phyloP scores from a whole-genome alignment of 2,329 filamentous ascomycete species.

The Stagonosporopsis cucurbitacearum region DNA sequence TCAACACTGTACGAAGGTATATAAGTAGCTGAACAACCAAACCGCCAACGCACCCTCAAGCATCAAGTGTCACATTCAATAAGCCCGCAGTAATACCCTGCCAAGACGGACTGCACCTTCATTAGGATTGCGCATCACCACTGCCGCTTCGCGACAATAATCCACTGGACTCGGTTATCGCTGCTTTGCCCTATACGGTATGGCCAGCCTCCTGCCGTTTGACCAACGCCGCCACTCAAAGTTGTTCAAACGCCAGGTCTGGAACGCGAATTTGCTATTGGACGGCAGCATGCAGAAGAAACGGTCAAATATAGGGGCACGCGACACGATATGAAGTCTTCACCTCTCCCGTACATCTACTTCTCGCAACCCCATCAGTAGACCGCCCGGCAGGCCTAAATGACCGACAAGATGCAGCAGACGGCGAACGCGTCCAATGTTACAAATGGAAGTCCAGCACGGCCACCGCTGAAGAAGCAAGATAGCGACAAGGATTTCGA shows the following conservation, averaged over 20 bases:
- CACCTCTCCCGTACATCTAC: not conserved
- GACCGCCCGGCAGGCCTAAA: not conserved
- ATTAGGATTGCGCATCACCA: slow-evolving; percentile 15
- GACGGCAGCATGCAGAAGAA: slow-evolving; percentile 1
- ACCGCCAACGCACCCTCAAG: slow-evolving; percentile 16
- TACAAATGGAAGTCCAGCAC: slow-evolving; percentile 4
- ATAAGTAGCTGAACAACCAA: not conserved
- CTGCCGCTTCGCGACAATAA: slow-evolving; percentile 15
- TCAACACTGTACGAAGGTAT: not conserved
- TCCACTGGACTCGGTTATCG: slow-evolving; percentile 22
- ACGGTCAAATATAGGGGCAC: slow-evolving; percentile 13
- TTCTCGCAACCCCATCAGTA: not conserved
- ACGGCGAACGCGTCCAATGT: slow-evolving; percentile 25
- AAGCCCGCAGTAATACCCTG: slow-evolving; percentile 9
- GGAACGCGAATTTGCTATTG: slow-evolving; percentile 7
- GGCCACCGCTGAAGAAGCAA: slow-evolving; percentile 27
- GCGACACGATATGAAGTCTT: slow-evolving; percentile 16
- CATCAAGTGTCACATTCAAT: slow-evolving; percentile 2
- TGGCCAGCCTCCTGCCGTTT: slow-evolving; percentile 15
- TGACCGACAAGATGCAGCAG: slow-evolving; percentile 26
- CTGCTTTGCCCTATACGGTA: slow-evolving; percentile 17
- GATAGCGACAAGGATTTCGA: slow-evolving; percentile 53
- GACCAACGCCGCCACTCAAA: slow-evolving; percentile 18
- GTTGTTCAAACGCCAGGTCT: slow-evolving; percentile 23
- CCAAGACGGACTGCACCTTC: slow-evolving; percentile 23